Evolutionary conservation across 1,139 yeast species (phyloP).

Genomic region (Yamadazyma triangularis): DNA sequence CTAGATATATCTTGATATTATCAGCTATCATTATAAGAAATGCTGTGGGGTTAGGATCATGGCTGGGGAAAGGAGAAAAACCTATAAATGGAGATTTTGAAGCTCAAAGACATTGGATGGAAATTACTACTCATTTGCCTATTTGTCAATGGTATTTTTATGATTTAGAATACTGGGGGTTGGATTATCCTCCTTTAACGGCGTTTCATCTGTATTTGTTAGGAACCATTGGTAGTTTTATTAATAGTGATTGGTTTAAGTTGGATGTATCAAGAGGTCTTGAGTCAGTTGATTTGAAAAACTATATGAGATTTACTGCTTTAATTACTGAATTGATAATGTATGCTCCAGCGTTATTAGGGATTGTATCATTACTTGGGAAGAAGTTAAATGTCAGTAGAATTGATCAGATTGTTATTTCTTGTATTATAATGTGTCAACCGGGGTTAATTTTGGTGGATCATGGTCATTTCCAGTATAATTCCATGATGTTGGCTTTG

Average conservation of each 20-base stretch:
- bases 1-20: slow-evolving; percentile 70
- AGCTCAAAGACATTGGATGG: slow-evolving; percentile 98
- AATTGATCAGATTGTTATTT: slow-evolving; percentile 71
- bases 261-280: slow-evolving; percentile 69
- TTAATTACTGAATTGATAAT: slow-evolving; percentile 68
- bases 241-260: slow-evolving; percentile 72
- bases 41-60: slow-evolving; percentile 87
- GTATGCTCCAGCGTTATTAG: slow-evolving; percentile 77
- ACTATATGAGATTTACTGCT: slow-evolving; percentile 81
- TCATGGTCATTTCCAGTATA: slow-evolving; percentile 96
- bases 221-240: slow-evolving; percentile 65
- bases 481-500: slow-evolving; percentile 90
- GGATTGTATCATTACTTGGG: slow-evolving; percentile 65
- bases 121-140: slow-evolving; percentile 75
- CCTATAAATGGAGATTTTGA: slow-evolving; percentile 96
- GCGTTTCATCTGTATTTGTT: slow-evolving; percentile 85
- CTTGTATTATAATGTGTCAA: slow-evolving; percentile 72
- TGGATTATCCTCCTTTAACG: slow-evolving; percentile 96
- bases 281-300: slow-evolving; percentile 63
- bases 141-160: slow-evolving; percentile 79
- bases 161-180: slow-evolving; percentile 91
- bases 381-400: slow-evolving; percentile 50
- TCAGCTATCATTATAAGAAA: slow-evolving; percentile 74
- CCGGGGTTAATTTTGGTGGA: slow-evolving; percentile 83
- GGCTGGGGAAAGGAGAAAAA: slow-evolving; percentile 62